phyloP scores from a whole-genome alignment of 2,329 filamentous ascomycete species.

The Botrytis sinoallii region DNA sequence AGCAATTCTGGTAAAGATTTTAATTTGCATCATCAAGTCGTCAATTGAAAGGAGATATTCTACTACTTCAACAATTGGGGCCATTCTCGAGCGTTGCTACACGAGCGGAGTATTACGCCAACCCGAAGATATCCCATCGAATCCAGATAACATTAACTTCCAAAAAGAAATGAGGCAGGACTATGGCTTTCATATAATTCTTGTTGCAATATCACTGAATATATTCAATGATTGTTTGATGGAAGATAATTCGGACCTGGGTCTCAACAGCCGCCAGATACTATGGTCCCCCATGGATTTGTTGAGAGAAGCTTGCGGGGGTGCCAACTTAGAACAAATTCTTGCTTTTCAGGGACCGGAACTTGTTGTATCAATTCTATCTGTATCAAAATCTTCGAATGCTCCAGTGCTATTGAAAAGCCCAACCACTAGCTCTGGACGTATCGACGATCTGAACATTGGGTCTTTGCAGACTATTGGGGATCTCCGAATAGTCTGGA shows the following conservation, averaged over 20 bases:
- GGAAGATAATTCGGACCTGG: not conserved
- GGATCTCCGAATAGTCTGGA: not conserved
- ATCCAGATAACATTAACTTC: not conserved
- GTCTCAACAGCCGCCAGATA: not conserved
- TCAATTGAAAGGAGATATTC: not conserved
- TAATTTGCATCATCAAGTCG: not conserved
- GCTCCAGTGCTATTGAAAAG: not conserved
- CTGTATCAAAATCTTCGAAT: not conserved
- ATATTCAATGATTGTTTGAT: not conserved
- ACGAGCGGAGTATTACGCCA: not conserved
- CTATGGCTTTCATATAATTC: not conserved
- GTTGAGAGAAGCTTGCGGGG: not conserved
- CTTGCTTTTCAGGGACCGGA: not conserved
- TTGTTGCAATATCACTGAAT: not conserved
- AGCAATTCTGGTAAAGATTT: not conserved
- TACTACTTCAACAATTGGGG: not conserved
- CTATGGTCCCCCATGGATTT: not conserved
- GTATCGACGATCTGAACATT: conserved; percentile 6
- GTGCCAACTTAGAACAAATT: conserved; percentile 2
- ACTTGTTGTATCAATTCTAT: not conserved
- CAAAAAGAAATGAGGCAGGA: not conserved
- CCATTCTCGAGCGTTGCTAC: not conserved
- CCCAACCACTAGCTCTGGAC: not conserved
- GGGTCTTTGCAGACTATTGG: not conserved
- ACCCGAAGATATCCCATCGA: not conserved